Evolutionary conservation across 2,329 filamentous ascomycete genomes (phyloP).

Genomic region (Chrysoporthe puriensis): DNA sequence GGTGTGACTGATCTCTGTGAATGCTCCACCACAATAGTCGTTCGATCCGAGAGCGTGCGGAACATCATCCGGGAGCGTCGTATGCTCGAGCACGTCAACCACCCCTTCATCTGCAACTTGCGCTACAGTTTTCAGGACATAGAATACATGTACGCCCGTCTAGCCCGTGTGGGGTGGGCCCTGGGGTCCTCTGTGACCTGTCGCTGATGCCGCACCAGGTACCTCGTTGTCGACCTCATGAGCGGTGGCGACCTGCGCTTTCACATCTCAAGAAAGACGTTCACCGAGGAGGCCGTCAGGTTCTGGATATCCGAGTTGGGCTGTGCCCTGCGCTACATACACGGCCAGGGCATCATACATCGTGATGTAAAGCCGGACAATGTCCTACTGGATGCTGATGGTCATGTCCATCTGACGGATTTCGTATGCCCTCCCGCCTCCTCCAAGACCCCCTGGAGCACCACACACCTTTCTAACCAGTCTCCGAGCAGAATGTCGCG

Average conservation of each 20-base stretch:
- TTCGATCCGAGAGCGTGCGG: conserved; percentile 94
- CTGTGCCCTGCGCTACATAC: conserved; percentile 86
- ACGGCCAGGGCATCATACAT: conserved; percentile 85
- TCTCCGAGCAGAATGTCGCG: conserved; percentile 78
- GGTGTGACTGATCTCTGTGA: conserved; percentile 20
- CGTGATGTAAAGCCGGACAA: conserved; percentile 93
- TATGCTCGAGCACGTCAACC: conserved; percentile 98
- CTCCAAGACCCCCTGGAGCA: neutral
- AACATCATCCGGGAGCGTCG: conserved; percentile 97
- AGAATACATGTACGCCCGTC: conserved; percentile 82
- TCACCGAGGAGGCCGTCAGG: conserved; percentile 93
- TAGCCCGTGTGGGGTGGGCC: neutral
- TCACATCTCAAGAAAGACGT: conserved; percentile 96
- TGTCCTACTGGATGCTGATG: conserved; percentile 82
- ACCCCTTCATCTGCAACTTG: conserved; percentile 97
- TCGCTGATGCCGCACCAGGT: conserved; percentile 57
- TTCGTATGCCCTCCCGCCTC: conserved; percentile 68
- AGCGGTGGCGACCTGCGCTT: conserved; percentile 95
- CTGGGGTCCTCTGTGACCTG: neutral
- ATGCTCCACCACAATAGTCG: conserved; percentile 73
- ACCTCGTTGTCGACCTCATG: conserved; percentile 97
- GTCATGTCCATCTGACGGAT: conserved; percentile 95
- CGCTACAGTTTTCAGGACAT: conserved; percentile 99
- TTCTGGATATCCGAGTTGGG: conserved; percentile 97
- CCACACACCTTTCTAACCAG: conserved; percentile 40